Evolutionary conservation across 2,329 filamentous ascomycete genomes (phyloP), one percentile per base, ranked within the genome.

Genomic region (Sporothrix phasma): DNA sequence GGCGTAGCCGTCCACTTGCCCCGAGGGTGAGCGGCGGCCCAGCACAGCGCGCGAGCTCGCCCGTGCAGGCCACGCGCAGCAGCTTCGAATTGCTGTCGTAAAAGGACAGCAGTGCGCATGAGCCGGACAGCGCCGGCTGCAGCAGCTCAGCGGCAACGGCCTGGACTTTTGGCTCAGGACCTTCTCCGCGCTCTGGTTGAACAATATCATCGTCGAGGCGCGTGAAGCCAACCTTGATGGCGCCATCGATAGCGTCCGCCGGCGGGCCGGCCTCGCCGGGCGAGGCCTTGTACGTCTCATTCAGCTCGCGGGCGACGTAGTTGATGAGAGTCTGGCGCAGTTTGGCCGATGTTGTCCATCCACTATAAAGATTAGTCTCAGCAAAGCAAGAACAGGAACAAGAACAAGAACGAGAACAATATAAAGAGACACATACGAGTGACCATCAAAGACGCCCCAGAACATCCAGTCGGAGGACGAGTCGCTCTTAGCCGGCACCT

Each of bases 401-500:
- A 41, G 11, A 41, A 17, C n/a, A 41, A 17, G 5, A 5, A 10
- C 24, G 15, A n/a, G 17, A n/a, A n/a, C n/a, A n/a, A 15, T n/a
- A 39, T 7, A 3, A 4, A 26, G 43, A 1, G 24, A n/a, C 15
- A 82, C 84, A 76, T 79, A 93, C 90, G 90, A 90, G 76, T 99
- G 94, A 0, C 94, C 94, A 73, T 99, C 94, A 75, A 97, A 99
- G 19, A 99, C 92, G 65, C 92, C 94, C 94, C 95, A 99, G 75
- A 99, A 99, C 92, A 97, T 97, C 94, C 94, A 99, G 76, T 99
- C 95, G 67, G 84, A 90, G 65, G 81, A n/a, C n/a, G n/a, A 85
- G 19, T 80, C 68, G 17, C 37, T 37, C 76, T 70, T 82, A 62
- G 82, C 81, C 4, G 90, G 88, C 8, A 97, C 85, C 75, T 97